A percentile compares a stretch with the other conserved stretches of the same genome.
phyloP scores from a whole-genome alignment of 768 basidiomycete genomes.

The Russula abietina region DNA sequence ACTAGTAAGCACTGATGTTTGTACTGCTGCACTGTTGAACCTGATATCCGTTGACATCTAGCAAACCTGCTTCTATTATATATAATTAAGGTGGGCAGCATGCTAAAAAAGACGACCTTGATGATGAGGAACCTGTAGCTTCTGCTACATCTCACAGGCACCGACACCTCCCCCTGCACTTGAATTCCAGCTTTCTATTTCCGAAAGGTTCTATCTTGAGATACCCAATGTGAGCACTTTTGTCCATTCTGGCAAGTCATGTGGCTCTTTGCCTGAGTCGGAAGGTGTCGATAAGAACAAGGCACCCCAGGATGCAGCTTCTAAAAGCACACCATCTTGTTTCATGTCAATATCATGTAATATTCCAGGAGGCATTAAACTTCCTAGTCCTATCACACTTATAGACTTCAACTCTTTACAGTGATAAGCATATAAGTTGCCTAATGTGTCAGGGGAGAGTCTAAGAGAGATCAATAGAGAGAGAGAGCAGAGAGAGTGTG shows the following conservation, averaged over 20 bases:
- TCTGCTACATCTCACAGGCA: constrained; percentile 47
- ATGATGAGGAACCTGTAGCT: constrained; percentile 38
- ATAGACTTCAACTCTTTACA: constrained; percentile 32
- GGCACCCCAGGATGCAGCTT: constrained; percentile 26
- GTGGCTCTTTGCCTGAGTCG: constrained; percentile 26
- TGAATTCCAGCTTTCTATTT: constrained; percentile 29
- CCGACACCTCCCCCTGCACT: constrained; percentile 38
- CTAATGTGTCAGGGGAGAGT: no score
- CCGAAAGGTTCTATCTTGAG: constrained; percentile 29
- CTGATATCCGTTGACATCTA: constrained; percentile 29
- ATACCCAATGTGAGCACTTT: constrained; percentile 22
- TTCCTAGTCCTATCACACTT: constrained; percentile 31
- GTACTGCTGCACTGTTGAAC: neutral
- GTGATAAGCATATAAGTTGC: no score
- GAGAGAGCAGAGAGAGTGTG: no score
- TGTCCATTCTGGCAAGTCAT: constrained; percentile 18
- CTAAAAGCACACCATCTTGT: neutral
- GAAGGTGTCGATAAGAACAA: constrained; percentile 28
- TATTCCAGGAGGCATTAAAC: constrained; percentile 30
- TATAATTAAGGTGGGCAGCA: constrained; percentile 76
- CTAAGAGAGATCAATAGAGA: no score
- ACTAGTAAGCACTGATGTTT: constrained; percentile 49
- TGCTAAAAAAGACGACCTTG: constrained; percentile 66
- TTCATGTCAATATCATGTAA: constrained; percentile 20
- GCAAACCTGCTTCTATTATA: constrained; percentile 74